phyloP scores from a whole-genome alignment of 768 basidiomycete species.

The Kwoniella dendrophila region DNA sequence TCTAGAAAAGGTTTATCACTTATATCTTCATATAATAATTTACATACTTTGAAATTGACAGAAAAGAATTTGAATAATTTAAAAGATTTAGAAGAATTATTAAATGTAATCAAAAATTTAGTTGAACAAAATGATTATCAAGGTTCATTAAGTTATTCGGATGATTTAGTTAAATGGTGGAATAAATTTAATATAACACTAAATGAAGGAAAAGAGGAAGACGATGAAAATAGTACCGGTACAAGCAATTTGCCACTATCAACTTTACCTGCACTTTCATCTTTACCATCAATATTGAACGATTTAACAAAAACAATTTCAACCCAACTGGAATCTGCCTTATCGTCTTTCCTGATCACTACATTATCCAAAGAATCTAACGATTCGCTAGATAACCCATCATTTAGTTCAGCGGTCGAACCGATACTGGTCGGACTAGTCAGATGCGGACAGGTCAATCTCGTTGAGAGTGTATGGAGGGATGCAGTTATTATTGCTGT shows the following conservation, averaged over 20 bases:
- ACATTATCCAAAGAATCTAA: slow-evolving; percentile 25
- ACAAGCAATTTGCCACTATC: slow-evolving; percentile 27
- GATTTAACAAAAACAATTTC: slow-evolving; percentile 34
- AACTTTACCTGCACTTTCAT: slow-evolving; percentile 35
- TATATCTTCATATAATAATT: slow-evolving; percentile 64
- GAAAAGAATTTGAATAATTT: slow-evolving; percentile 61
- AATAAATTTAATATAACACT: slow-evolving; percentile 16
- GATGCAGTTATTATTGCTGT: slow-evolving; percentile 46
- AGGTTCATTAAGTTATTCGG: slow-evolving; percentile 67
- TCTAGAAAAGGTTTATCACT: slow-evolving; percentile 79
- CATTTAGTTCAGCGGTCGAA: slow-evolving; percentile 57
- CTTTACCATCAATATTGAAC: slow-evolving; percentile 30
- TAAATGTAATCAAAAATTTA: slow-evolving; percentile 68
- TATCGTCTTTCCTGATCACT: slow-evolving; percentile 30
- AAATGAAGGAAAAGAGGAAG: background rate
- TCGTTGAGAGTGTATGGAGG: slow-evolving; percentile 51
- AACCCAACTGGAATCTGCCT: slow-evolving; percentile 41
- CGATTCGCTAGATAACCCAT: slow-evolving; percentile 21
- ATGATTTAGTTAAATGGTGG: slow-evolving; percentile 55
- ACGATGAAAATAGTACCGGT: too few species aligned
- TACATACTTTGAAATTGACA: slow-evolving; percentile 62
- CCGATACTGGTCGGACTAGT: slow-evolving; percentile 78
- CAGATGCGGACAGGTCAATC: slow-evolving; percentile 57
- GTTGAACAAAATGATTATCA: slow-evolving; percentile 87
- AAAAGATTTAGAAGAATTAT: slow-evolving; percentile 73